Base-by-base conservation (phyloP, 768 basidiomycete genomes). In the Mycena pura region DNA sequence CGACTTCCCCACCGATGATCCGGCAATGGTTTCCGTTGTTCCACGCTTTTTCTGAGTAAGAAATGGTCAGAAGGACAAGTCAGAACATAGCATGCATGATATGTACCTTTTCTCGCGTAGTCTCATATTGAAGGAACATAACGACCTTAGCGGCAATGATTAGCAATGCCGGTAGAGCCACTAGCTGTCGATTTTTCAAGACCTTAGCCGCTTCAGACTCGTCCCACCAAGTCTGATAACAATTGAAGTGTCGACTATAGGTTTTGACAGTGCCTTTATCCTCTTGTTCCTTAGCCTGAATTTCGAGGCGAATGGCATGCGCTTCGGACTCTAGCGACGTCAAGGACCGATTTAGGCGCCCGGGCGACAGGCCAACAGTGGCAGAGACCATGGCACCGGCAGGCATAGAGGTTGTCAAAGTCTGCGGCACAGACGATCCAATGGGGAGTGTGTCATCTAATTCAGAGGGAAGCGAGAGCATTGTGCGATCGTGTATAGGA, bases 121-220 rank as follows among this genome's bases (percentile, higher is more conserved):
- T 65, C 44, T 75, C 72, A 56, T 75, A 64, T 11, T 72, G 34
- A 10, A 77, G 69, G 52, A 74, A 78, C 6, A 70, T 21, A 0
- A 69, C 67, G 2, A 70, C 77, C 36, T 77, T 77, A 2, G 64
- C 64, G 0, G 65, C 69, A 0, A 68, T 72, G 45, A 77, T 71
- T 0, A 73, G 76, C 36, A 74, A 68, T 2, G 70, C 56, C 5
- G 68, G 64, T 36, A 74, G 64, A 1, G 48, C 19, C 2, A 22
- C 47, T 41, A 62, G 43, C 0, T 25, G 21, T 4, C 60, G 55
- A 28, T 70, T 44, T 21, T 39, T 19, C 17, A 19, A 29, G 10
- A 40, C 17, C 6, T 32, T 57, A 3, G 21, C 22, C 6, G 46
- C 40, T 62, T 75, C 70, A 21, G 69, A 57, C 6, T 21, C 2